These are phyloP conservation scores for Orobanche coerulescens DNA, from an alignment of 257 asterid genomes.

Conservation along the genomic window DNA sequence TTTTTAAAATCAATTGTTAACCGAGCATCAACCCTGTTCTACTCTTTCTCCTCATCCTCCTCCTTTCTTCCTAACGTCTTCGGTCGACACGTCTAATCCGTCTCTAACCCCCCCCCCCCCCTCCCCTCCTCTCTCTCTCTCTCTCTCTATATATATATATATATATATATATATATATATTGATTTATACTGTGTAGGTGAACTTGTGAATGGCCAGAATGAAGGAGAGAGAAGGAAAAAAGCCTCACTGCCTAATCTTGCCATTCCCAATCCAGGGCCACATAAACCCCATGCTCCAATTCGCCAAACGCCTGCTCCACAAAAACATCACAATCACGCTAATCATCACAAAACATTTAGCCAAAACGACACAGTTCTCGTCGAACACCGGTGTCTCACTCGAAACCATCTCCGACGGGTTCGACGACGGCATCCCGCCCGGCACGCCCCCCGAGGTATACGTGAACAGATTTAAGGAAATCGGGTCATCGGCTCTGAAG, in stretches of 20 bases:
- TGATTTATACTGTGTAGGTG: too few species aligned
- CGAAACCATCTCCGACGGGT: conserved; percentile 39
- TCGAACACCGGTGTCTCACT: conserved; percentile 18
- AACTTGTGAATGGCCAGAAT: conserved; percentile 4
- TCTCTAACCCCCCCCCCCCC: too few species aligned
- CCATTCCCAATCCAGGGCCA: conserved; percentile 45
- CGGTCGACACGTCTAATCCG: too few species aligned
- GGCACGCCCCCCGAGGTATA: not conserved
- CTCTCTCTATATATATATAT: too few species aligned
- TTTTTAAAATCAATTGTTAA: too few species aligned
- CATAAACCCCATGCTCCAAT: conserved; percentile 50
- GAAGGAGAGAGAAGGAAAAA: conserved; percentile 20
- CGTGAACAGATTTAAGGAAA: conserved; percentile 5
- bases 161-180: too few species aligned
- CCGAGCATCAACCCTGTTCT: too few species aligned
- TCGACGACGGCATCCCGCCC: conserved; percentile 24
- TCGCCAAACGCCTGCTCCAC: conserved; percentile 35
- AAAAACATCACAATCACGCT: conserved; percentile 25
- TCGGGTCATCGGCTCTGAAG: conserved; percentile 18
- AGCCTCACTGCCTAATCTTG: conserved; percentile 32
- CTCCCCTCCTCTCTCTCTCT: too few species aligned
- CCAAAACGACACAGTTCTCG: conserved; percentile 17
- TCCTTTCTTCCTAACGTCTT: too few species aligned
- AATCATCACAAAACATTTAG: conserved; percentile 14
- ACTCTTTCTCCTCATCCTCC: too few species aligned